A percentile compares a stretch with the other conserved stretches of the same genome.
Evolutionary conservation across 306 rosid species (phyloP).

Genomic region (Gastrolobium bilobum): DNA sequence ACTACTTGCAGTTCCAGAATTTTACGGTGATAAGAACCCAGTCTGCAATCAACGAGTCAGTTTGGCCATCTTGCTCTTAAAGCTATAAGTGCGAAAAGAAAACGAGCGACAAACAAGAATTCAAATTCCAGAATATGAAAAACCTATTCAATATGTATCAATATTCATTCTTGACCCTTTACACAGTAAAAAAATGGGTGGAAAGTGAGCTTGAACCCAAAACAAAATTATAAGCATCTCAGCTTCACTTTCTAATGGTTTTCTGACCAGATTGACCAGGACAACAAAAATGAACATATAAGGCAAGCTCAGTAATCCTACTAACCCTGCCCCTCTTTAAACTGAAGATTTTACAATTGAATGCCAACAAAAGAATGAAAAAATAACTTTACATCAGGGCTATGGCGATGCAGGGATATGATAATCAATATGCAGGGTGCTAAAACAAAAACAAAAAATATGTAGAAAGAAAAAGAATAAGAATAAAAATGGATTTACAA

Average conservation of each 20-base stretch:
- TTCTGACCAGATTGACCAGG: conserved; percentile 48
- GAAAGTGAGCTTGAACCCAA: conserved; percentile 58
- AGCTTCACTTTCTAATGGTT: conserved; percentile 52
- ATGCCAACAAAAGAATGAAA: conserved; percentile 82
- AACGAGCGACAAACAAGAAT: neutral
- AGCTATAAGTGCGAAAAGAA: neutral
- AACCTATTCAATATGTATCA: conserved; percentile 48
- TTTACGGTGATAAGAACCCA: neutral
- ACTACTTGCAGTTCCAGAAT: neutral
- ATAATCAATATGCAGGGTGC: conserved; percentile 43
- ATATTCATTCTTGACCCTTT: conserved; percentile 51
- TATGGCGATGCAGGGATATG: conserved; percentile 52
- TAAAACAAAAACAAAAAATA: neutral
- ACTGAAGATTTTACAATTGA: conserved; percentile 65
- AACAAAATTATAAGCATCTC: conserved; percentile 44
- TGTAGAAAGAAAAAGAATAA: conserved; percentile 32
- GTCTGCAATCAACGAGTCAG: neutral
- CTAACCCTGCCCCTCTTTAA: conserved; percentile 57
- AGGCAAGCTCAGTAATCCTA: conserved; percentile 57
- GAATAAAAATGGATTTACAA: conserved; percentile 65
- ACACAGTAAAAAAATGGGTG: conserved; percentile 65
- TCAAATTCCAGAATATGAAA: conserved; percentile 42
- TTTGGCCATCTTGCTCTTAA: neutral
- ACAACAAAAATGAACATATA: conserved; percentile 39
- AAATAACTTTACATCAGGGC: conserved; percentile 71